phyloP scores from a whole-genome alignment of 805 yeast genomes.

The Saccharomyces mikatae region DNA sequence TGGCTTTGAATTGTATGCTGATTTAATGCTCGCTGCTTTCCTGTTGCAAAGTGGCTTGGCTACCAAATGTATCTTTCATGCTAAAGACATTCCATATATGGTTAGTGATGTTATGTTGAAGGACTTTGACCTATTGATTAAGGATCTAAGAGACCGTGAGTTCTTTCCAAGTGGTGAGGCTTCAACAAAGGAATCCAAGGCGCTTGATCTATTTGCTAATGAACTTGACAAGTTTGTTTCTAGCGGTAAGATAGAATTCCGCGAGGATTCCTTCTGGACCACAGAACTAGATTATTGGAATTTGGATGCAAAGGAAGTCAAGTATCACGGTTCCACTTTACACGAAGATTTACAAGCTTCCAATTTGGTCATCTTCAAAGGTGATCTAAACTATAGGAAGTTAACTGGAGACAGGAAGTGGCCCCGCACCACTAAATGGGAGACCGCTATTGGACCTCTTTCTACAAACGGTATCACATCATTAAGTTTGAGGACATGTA shows the following conservation, averaged over 20 bases:
- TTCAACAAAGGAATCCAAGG: slow-evolving; percentile 27
- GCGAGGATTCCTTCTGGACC: slow-evolving; percentile 82
- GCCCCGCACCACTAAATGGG: slow-evolving; percentile 74
- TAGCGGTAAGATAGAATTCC: slow-evolving; percentile 42
- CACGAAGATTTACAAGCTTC: slow-evolving; percentile 57
- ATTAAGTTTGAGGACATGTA: slow-evolving; percentile 81
- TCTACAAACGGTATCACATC: slow-evolving; percentile 55
- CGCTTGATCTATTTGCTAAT: slow-evolving; percentile 41
- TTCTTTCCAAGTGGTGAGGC: slow-evolving; percentile 38
- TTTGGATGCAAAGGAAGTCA: slow-evolving; percentile 42
- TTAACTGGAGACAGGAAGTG: slow-evolving; percentile 85
- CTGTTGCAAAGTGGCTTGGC: slow-evolving; percentile 64
- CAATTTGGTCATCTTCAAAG: slow-evolving; percentile 75
- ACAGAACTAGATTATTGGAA: slow-evolving; percentile 68
- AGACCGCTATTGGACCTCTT: slow-evolving; percentile 59
- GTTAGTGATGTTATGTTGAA: slow-evolving; percentile 89
- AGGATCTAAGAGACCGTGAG: slow-evolving; percentile 44
- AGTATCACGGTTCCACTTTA: slow-evolving; percentile 47
- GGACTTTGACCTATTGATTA: slow-evolving; percentile 56
- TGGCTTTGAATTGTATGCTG: slow-evolving; percentile 93
- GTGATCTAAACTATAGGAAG: slow-evolving; percentile 93
- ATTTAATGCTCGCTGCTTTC: slow-evolving; percentile 56
- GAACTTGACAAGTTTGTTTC: slow-evolving; percentile 38
- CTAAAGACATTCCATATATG: slow-evolving; percentile 93
- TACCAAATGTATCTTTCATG: slow-evolving; percentile 64